Base-by-base conservation (phyloP, 768 basidiomycete species). In the Pisolithus orientalis region DNA sequence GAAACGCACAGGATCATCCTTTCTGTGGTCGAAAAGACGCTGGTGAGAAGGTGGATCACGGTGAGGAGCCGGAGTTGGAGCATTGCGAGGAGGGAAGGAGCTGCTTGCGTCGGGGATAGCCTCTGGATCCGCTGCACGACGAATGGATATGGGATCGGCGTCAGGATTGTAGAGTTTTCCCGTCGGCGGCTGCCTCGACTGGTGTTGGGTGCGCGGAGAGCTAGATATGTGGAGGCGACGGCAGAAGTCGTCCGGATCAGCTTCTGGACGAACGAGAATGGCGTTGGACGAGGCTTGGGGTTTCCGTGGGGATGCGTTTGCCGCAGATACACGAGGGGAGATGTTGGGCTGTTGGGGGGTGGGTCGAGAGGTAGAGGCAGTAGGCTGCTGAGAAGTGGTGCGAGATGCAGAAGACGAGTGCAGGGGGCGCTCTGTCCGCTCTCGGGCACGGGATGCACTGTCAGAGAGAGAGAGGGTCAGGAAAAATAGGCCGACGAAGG, bases 1-100 rank as follows among this genome's bases (percentile, higher is more conserved):
- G 69, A 98, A 98, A 10, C 87, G 80, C 31, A 93, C 80, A 0
- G 96, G 92, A 65, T 98, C 91, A 65, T 98, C 90, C 61, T 90
- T 84, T 38, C 89, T 78, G 53, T 89, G 90, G 63, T 98, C 93
- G 53, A 93, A 94, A 0, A 96, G 80, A 55, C 87, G 87, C 8
- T 75, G 71, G 43, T 68, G 65, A 5, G 64, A 13, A 58, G 44
- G 68, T 29, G 50, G 53, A 49, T 51, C 64, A 39, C 83, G 71
- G 6, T 68, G 55, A 8, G 76, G 66, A 3, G 75, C 58, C 10
- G 67, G 48, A 34, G 67, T 63, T 10, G 68, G 57, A 32, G 68
- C 46, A 27, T 52, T 57, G 37, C 66, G 60, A 17, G 67, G 67
- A 31, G 65, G 55, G 59, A 80, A 76, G 0, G 83, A 81, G 59